Percentiles rank a stretch among this genome's conserved stretches.
Conservation (phyloP, 108 stramenopile genomes). For the Fistulifera pelliculosa region DNA sequence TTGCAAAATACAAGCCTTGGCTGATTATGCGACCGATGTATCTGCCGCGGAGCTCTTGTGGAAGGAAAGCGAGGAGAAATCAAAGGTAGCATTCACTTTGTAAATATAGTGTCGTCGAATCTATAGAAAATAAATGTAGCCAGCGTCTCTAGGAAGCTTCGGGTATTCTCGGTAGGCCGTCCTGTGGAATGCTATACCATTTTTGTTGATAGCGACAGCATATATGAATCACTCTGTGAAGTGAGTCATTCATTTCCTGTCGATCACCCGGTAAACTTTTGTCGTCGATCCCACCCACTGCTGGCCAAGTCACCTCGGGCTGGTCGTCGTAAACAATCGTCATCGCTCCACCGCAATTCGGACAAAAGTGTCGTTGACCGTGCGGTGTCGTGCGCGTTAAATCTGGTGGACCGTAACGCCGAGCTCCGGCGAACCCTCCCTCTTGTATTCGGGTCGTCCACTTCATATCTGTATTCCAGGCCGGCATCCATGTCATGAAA, state of each 20-base stretch:
- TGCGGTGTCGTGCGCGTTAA: slow-evolving; percentile 20
- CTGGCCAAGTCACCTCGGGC: slow-evolving; percentile 28
- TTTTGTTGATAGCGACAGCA: slow-evolving; percentile 24
- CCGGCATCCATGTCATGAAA: slow-evolving; percentile 28
- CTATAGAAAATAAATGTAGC: not conserved
- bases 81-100: not conserved
- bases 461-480: slow-evolving; percentile 14
- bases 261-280: slow-evolving; percentile 6
- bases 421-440: not conserved
- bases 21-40: slow-evolving; percentile 27
- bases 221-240: slow-evolving; percentile 29
- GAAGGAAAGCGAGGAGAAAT: slow-evolving; percentile 25
- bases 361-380: slow-evolving; percentile 30
- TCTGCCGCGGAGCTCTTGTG: slow-evolving; percentile 23
- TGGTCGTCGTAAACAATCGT: slow-evolving; percentile 37
- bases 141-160: slow-evolving; percentile 19
- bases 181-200: slow-evolving; percentile 21
- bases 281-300: slow-evolving; percentile 25
- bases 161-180: slow-evolving; percentile 18
- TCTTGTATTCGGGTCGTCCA: slow-evolving; percentile 10
- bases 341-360: slow-evolving; percentile 21
- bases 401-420: not conserved
- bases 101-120: too few species aligned
- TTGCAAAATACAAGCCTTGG: not conserved
- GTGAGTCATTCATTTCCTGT: slow-evolving; percentile 7